Percentiles rank a stretch among this genome's conserved stretches.
phyloP scores from a whole-genome alignment of 768 basidiomycete species.

The Terana coerulea region DNA sequence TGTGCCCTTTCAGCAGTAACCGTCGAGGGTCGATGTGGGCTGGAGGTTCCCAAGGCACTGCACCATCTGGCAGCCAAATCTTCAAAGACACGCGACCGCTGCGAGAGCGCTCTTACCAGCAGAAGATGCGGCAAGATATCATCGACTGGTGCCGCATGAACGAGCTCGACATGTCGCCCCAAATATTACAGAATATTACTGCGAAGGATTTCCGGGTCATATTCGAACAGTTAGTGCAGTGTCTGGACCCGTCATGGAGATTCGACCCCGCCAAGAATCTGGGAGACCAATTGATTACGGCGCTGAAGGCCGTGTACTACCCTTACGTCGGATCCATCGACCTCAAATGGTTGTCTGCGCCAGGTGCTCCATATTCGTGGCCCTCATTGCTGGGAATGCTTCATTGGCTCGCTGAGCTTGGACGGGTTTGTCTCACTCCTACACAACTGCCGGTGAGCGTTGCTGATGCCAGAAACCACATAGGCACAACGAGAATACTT shows the following conservation, averaged over 20 bases:
- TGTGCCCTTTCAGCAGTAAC: constrained; percentile 44
- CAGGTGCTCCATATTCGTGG: constrained; percentile 93
- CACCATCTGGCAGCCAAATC: constrained; percentile 49
- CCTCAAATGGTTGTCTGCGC: constrained; percentile 82
- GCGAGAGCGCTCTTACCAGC: constrained; percentile 70
- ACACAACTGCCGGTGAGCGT: neutral
- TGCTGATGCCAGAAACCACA: neutral
- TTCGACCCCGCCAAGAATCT: constrained; percentile 49
- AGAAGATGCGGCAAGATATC: constrained; percentile 76
- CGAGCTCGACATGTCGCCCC: constrained; percentile 65
- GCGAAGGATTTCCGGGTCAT: constrained; percentile 84
- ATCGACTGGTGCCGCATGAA: constrained; percentile 59
- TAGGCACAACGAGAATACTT: constrained; percentile 43
- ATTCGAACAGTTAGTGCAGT: constrained; percentile 71
- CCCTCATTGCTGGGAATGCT: constrained; percentile 81
- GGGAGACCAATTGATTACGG: constrained; percentile 81
- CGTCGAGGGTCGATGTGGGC: constrained; percentile 77
- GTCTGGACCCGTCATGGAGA: constrained; percentile 69
- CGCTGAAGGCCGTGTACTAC: constrained; percentile 75
- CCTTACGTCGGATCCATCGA: constrained; percentile 78
- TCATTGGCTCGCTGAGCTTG: constrained; percentile 88
- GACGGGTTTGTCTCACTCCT: constrained; percentile 53
- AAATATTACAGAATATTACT: constrained; percentile 72
- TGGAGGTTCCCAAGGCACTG: constrained; percentile 44
- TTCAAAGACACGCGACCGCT: constrained; percentile 75